These are phyloP conservation scores for Macaranga tanarius DNA, from an alignment of 441 rosid species.

Conservation along the genomic window DNA sequence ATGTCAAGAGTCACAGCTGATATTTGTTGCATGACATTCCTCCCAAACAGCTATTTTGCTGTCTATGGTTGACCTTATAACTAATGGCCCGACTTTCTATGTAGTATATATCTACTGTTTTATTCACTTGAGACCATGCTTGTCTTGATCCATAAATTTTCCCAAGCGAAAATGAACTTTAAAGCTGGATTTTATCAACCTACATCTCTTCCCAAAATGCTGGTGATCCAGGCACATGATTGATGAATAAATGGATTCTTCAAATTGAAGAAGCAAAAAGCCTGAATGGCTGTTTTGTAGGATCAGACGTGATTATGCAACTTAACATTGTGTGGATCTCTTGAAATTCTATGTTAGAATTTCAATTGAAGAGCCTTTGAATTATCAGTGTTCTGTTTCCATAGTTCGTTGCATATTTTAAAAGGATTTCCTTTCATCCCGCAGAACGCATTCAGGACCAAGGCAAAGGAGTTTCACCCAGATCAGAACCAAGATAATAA, in stretches of 20 bases:
- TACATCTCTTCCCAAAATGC: neutral
- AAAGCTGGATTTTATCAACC: neutral
- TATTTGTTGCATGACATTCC: neutral
- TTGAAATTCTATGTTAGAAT: neutral
- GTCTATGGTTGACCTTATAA: neutral
- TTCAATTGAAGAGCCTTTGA: neutral
- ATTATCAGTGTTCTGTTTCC: neutral
- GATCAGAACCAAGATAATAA: slow-evolving; percentile 90
- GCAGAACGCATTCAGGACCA: slow-evolving; percentile 85
- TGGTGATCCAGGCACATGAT: neutral
- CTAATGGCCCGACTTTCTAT: neutral
- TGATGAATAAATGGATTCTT: neutral
- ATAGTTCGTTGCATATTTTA: neutral
- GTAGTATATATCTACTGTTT: neutral
- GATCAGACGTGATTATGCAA: too few species aligned
- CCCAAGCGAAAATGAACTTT: neutral
- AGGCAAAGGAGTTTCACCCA: slow-evolving; percentile 90
- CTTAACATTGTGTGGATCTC: neutral
- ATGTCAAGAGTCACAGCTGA: neutral
- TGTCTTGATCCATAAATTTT: neutral
- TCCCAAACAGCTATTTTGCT: neutral
- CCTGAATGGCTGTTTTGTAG: too few species aligned
- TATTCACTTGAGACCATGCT: neutral
- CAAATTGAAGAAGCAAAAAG: too few species aligned
- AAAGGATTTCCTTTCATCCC: slow-evolving; percentile 11